phyloP scores from a whole-genome alignment of 768 basidiomycete species.

The Pleurotus tuoliensis region DNA sequence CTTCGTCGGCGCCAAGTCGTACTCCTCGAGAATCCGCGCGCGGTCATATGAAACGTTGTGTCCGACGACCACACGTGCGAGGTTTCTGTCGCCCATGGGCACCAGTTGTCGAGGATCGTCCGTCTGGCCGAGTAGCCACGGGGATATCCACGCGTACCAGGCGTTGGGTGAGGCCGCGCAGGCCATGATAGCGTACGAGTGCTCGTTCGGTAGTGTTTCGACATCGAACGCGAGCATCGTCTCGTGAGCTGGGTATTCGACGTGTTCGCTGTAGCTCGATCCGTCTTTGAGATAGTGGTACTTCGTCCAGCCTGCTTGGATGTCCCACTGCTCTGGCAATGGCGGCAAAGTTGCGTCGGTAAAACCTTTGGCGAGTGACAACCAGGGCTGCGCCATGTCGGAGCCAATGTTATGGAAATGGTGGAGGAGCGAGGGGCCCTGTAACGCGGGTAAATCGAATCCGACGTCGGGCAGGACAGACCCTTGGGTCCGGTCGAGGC shows the following conservation, averaged over 20 bases:
- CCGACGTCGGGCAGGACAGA: constrained; percentile 75
- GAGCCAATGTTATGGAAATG: constrained; percentile 79
- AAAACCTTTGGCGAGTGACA: constrained; percentile 37
- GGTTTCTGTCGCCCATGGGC: constrained; percentile 55
- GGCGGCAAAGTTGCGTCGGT: constrained; percentile 11
- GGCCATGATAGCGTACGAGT: constrained; percentile 84
- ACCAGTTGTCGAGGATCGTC: constrained; percentile 62
- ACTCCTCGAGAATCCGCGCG: constrained; percentile 79
- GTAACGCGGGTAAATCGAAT: constrained; percentile 81
- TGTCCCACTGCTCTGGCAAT: constrained; percentile 24
- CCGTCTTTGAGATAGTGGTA: constrained; percentile 74
- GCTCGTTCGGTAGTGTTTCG: constrained; percentile 83
- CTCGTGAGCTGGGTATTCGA: constrained; percentile 68
- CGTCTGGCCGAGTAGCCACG: constrained; percentile 75
- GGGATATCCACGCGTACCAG: constrained; percentile 97
- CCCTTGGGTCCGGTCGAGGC: constrained; percentile 61
- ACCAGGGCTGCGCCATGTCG: constrained; percentile 71
- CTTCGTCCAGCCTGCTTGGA: constrained; percentile 83
- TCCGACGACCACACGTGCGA: constrained; percentile 73
- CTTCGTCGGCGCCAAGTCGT: constrained; percentile 57
- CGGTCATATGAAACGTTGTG: constrained; percentile 97
- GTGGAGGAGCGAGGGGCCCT: constrained; percentile 77
- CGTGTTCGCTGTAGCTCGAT: constrained; percentile 68
- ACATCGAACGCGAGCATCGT: constrained; percentile 87
- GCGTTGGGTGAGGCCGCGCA: constrained; percentile 76